Base-by-base conservation (phyloP, 148 eudicot genomes). In the Agrostemma githago region DNA sequence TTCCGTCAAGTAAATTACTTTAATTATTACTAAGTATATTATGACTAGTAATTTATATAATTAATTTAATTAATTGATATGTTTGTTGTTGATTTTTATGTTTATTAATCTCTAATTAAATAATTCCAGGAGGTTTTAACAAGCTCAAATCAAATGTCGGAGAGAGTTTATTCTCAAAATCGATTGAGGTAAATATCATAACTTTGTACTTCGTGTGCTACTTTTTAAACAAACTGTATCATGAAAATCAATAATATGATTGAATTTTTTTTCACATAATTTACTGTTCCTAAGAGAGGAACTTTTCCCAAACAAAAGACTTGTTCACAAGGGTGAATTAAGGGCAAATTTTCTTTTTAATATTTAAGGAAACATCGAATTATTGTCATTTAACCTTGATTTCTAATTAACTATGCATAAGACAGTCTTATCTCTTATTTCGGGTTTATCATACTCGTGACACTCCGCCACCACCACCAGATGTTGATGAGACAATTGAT, bases 1-100 rank as follows among this genome's bases (percentile, higher is more conserved):
- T 80, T 65, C 75, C 86, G 48, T 83, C 90, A 76, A 82, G 90
- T 88, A 85, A 70, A 17, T 17, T 57, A 66, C 12, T 15, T 57
- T 16, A 11, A 26, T 26, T 46, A 20, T 66, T 46, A 19, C 34
- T 26, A 26, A 26, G 34, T 26, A 26, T 26, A 26, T 26, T 26
- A 26, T 26, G 34, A 1, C 34, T 26, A 0, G 1, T 26, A 1
- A 68, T 73, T 16, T 26, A 26, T 26, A 26, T 26, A 26, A 26
- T 26, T 26, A 26, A 26, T 26, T 26, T 38, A 70, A 70, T 4
- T n/a, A 5, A 26, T 63, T 34, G 34, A 26, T 26, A 0, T 26
- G 34, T 26, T 8, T 34, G 11, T 69, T 8, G 11, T 26, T 9
- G 10, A 10, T 76, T 39, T 17, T 72, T 57, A 26, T 26, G 34